Evolutionary conservation across 192 early-diverging fungal species (phyloP), one percentile per base, ranked within the genome.

Genomic region (Rhizophagus sp.): DNA sequence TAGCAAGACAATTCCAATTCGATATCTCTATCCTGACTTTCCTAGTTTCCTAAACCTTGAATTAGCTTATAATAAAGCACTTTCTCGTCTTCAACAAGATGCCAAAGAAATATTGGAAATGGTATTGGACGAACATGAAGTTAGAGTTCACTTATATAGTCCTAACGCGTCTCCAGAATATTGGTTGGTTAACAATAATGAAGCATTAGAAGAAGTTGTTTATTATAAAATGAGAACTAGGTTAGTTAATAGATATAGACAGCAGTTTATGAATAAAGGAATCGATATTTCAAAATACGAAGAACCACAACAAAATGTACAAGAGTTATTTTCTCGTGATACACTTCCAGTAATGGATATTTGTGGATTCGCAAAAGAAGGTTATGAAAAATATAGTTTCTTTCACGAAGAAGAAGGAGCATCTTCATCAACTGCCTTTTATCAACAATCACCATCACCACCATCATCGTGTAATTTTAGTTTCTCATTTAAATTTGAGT

Each of bases 161-260:
- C 41, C 44, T 12, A 47, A 4, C 52, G 17, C 25, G 24, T 73
- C 71, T 11, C 33, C 44, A 73, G 71, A 73, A 73, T 73, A 50
- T 30, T 73, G 71, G 71, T 27, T 73, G 1, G 71, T 73, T 73
- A 73, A 73, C 33, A 73, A 73, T 57, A 15, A 12, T 4, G 71
- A 73, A 17, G 47, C 71, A 15, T 50, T 73, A 27, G 24, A 73
- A 39, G 24, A 50, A 49, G 71, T 73, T 24, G 27, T 73, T 47
- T 73, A 73, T 73, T 73, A 73, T 73, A 73, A 73, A 73, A 73
- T 73, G 71, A 73, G 57, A 73, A 33, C 12, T 50, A 50, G 47
- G 24, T 73, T 73, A 13, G 30, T 52, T 73, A 17, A 15, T 12
- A 73, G 27, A 50, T 73, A 73, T 73, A 50, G 33, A 73, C 11